Evolutionary conservation across 768 basidiomycete species (phyloP).

Genomic region (Baorangia bicolor): DNA sequence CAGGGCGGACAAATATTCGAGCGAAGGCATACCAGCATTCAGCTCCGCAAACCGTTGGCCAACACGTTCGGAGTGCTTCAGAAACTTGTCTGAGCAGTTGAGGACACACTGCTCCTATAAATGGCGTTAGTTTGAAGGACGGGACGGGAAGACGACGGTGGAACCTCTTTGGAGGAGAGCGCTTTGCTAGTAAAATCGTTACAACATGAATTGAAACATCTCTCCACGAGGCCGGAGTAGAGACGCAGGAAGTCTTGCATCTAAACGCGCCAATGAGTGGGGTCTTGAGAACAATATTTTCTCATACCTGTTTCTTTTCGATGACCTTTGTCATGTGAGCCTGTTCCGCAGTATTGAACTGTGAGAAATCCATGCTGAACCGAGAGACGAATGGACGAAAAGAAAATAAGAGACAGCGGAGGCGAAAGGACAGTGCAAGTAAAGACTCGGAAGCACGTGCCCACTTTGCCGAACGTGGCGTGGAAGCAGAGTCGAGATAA

Average conservation of each 20-base stretch:
- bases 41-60: slow-evolving; percentile 90
- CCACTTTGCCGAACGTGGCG: slow-evolving; percentile 10
- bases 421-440: not conserved
- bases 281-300: not conserved
- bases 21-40: slow-evolving; percentile 71
- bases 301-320: slow-evolving; percentile 89
- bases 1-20: not conserved
- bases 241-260: slow-evolving; percentile 98
- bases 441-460: slow-evolving; percentile 6
- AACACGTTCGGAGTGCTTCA: slow-evolving; percentile 93
- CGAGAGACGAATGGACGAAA: not conserved
- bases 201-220: slow-evolving; percentile 92
- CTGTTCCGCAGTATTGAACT: slow-evolving; percentile 87
- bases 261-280: slow-evolving; percentile 40
- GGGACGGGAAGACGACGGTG: not conserved
- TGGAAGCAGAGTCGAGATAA: not conserved
- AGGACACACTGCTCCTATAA: slow-evolving; percentile 83
- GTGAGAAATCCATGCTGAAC: slow-evolving; percentile 81
- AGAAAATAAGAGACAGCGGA: not conserved
- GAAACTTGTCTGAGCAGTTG: slow-evolving; percentile 96
- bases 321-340: slow-evolving; percentile 94
- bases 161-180: slow-evolving; percentile 88
- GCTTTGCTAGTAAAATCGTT: slow-evolving; percentile 98
- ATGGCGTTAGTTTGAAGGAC: slow-evolving; percentile 8
- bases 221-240: slow-evolving; percentile 92